A percentile compares a stretch with the other conserved stretches of the same genome.
Conservation (phyloP, 768 basidiomycete species). For the Cubamyces lactineus region DNA sequence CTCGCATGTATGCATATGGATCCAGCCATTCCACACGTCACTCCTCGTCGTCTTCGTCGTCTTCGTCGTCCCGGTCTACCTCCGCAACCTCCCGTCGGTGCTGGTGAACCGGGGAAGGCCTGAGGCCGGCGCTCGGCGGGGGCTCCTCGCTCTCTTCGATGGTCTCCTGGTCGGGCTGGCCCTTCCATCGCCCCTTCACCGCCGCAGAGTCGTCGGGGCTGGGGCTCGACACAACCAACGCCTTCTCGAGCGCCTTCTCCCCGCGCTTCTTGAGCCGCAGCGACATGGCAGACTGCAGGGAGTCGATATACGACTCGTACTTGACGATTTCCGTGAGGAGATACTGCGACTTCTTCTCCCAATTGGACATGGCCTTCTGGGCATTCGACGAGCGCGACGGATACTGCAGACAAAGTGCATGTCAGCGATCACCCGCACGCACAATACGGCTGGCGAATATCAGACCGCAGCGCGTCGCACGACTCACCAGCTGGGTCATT, state of each 20-base stretch:
- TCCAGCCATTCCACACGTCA: slow-evolving; percentile 11
- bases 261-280: slow-evolving; percentile 88
- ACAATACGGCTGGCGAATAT: slow-evolving; percentile 25
- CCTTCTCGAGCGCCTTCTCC: slow-evolving; percentile 76
- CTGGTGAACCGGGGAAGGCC: slow-evolving; percentile 26
- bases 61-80: slow-evolving; percentile 31
- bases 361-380: slow-evolving; percentile 81
- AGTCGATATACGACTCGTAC: slow-evolving; percentile 93
- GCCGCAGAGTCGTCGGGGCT: slow-evolving; percentile 31
- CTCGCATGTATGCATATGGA: slow-evolving; percentile 3
- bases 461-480: slow-evolving; percentile 24
- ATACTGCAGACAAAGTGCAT: slow-evolving; percentile 56
- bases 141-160: slow-evolving; percentile 52
- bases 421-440: slow-evolving; percentile 21
- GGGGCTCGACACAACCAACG: slow-evolving; percentile 43
- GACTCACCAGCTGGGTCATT: slow-evolving; percentile 73
- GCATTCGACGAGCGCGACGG: slow-evolving; percentile 73
- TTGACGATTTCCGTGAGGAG: slow-evolving; percentile 92
- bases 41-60: slow-evolving; percentile 17
- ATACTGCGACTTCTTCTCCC: slow-evolving; percentile 91
- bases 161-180: slow-evolving; percentile 47
- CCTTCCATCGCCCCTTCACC: slow-evolving; percentile 43
- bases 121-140: slow-evolving; percentile 33
- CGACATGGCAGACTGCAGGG: slow-evolving; percentile 80
- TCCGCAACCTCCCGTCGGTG: slow-evolving; percentile 52